A percentile compares a stretch with the other conserved stretches of the same genome.
Evolutionary conservation across 306 rosid genomes (phyloP).

Genomic region (Pyrus bretschneideri): DNA sequence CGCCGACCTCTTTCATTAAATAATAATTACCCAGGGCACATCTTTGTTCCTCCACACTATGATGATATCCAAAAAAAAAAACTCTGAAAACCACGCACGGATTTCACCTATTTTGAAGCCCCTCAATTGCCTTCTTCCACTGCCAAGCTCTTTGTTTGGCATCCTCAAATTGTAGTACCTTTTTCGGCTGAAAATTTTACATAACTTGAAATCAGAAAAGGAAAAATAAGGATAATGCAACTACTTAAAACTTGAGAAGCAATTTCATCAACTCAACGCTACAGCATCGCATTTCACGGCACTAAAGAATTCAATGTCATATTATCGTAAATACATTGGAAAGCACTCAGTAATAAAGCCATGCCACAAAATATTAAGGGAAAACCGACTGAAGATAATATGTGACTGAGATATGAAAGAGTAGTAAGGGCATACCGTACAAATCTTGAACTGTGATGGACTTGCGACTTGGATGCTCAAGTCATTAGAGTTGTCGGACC

Average conservation of each 20-base stretch:
- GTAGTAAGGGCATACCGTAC: conserved; percentile 53
- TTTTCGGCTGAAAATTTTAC: conserved; percentile 69
- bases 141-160: conserved; percentile 88
- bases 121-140: conserved; percentile 98
- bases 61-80: conserved; percentile 35
- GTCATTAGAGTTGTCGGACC: conserved; percentile 93
- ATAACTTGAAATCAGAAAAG: conserved; percentile 13
- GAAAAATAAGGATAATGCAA: not conserved
- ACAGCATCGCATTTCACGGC: not conserved
- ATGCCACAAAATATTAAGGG: not conserved
- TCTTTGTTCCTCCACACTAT: conserved; percentile 39
- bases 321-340: not conserved
- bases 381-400: not conserved
- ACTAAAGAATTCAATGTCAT: not conserved
- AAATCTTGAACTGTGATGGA: conserved; percentile 84
- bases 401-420: not conserved
- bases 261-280: not conserved
- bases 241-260: not conserved
- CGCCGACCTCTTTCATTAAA: conserved; percentile 34
- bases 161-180: conserved; percentile 83
- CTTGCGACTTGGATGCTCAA: conserved; percentile 80
- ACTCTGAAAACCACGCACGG: conserved; percentile 21
- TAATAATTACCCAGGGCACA: conserved; percentile 25
- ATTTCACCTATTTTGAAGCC: conserved; percentile 86
- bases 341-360: not conserved